Evolutionary conservation across 805 yeast species (phyloP), one percentile per base, ranked within the genome.

Genomic region (Jamesozyma gamospora): DNA sequence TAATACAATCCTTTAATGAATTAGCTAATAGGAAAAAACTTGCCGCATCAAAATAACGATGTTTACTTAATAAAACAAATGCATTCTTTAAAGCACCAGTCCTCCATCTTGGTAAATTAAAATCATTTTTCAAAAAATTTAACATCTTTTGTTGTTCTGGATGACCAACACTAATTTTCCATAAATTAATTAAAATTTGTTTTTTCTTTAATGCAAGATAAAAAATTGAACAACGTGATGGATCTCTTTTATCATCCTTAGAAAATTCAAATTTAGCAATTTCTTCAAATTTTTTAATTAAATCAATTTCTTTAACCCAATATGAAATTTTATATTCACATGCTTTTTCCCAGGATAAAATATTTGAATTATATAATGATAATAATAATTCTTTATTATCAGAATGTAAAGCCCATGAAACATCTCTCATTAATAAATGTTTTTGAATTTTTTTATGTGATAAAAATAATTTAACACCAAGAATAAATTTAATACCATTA

Each of bases 41-140:
- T 0, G 96, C 96, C 0, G 96, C 94, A 59, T 87, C 94, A 56
- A 72, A 64, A 52, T 72, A 83, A 32, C 97, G 66, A 58, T 88
- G 98, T 52, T 86, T 86, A 45, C 96, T 84, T 47, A 92, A 59
- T 32, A 90, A 64, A 0, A 85, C 97, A 66, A 76, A 90, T 0
- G 97, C 97, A 62, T 90, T 90, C 53, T 92, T 92, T 51, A 77
- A 60, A 0, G 97, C 96, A 1, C 96, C 96, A 0, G 83, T 69
- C 49, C 69, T 74, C 96, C 96, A 88, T 37, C 96, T 67, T 13
- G 71, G 69, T 39, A 78, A 75, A 4, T 65, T 62, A 57, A 88
- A 90, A 53, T 92, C 92, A 55, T 88, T 81, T 16, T 68, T 66
- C 49, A 90, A 65, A 51, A 90, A 83, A 51, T 71, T 80, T 37